A percentile compares a stretch with the other conserved stretches of the same genome.
Evolutionary conservation across 306 rosid species (phyloP).

Genomic region (Betula pendula): DNA sequence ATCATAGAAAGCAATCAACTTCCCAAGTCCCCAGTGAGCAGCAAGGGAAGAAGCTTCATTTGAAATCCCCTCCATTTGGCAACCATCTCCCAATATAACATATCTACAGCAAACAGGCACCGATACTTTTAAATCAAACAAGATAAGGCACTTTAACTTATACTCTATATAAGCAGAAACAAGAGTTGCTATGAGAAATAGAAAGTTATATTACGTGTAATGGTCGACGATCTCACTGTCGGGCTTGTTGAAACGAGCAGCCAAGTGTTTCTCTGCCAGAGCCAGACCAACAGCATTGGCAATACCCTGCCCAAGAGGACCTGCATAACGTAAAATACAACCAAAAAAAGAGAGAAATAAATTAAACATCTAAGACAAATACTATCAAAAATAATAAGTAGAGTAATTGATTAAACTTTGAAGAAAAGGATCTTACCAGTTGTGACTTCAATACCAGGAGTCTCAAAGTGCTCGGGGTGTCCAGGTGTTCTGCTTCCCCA

Average conservation of each 20-base stretch:
- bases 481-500: conserved; percentile 97
- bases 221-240: conserved; percentile 88
- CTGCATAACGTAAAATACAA: conserved; percentile 43
- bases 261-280: conserved; percentile 96
- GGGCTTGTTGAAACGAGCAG: conserved; percentile 93
- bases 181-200: background rate
- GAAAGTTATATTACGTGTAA: conserved; percentile 66
- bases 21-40: conserved; percentile 98
- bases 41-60: conserved; percentile 93
- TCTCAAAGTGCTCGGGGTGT: conserved; percentile 98
- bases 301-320: conserved; percentile 99
- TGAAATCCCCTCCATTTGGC: conserved; percentile 97
- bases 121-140: conserved; percentile 18
- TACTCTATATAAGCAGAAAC: background rate
- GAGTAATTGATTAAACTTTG: background rate
- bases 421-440: conserved; percentile 62
- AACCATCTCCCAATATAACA: conserved; percentile 85
- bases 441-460: conserved; percentile 89
- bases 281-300: conserved; percentile 99
- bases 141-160: background rate
- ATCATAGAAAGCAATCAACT: conserved; percentile 90
- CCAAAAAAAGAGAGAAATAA: background rate
- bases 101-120: conserved; percentile 49
- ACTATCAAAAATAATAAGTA: background rate
- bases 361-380: background rate